Base-by-base conservation (phyloP, 2,329 filamentous ascomycete species). In the Cercospora janseana region DNA sequence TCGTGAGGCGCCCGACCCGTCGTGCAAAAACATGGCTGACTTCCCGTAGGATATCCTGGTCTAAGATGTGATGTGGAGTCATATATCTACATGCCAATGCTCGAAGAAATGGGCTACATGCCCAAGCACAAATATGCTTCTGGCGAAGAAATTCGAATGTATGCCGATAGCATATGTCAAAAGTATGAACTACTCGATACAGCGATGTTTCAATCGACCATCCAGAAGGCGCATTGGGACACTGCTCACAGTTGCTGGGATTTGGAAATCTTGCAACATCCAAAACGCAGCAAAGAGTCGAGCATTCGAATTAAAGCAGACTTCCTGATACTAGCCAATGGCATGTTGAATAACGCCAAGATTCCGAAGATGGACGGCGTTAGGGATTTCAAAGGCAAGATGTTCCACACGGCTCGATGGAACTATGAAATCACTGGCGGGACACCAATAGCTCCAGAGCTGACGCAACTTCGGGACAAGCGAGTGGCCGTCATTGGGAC, bases 101-200 rank as follows among this genome's bases (percentile, higher is more conserved):
- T 84, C 2, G 80, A 84, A 52, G 79, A 83, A 63, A 81, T 72
- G 1, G 75, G 75, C 0, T 82, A 81, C 59, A 74, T 82, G 62
- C 82, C 81, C 0, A 75, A 69, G 12, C 69, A 78, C 34, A 71
- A 72, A 32, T 79, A 77, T 54, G 66, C 72, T 0, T 65, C 65
- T 7, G 75, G 72, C 0, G 56, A 63, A 2, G 77, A 79, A 56
- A 51, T 82, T 13, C 70, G 73, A 0, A 62, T 68, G 27, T 72
- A 82, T 59, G 69, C 72, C 2, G 63, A 75, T 5, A 63, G 65
- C 1, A 70, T 81, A 12, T 73, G 71, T 4, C 62, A 65, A 31
- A 68, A 73, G 49, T 81, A 68, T 55, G 61, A 68, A 3, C 61
- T 82, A 3, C 63, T 69, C 23, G 49, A 62, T 2, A 62, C 64